Conservation (phyloP, 2,329 filamentous ascomycete genomes). For the Neonectria faginata region DNA sequence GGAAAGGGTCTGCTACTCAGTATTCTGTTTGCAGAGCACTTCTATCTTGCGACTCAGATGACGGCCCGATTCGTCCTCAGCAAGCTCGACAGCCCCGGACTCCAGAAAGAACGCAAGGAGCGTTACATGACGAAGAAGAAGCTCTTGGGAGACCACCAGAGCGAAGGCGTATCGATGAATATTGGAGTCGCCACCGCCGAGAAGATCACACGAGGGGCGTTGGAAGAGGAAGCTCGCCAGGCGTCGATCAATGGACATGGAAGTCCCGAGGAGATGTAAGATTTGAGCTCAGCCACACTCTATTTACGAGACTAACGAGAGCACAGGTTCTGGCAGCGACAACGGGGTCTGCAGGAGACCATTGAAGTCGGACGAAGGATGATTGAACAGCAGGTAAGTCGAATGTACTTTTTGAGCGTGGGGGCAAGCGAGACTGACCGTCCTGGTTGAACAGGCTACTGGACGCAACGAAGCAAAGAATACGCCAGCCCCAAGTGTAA, state of each 20-base stretch:
- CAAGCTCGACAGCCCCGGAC: constrained; percentile 86
- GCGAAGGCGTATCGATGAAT: constrained; percentile 64
- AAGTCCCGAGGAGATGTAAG: constrained; percentile 64
- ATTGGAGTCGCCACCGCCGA: constrained; percentile 65
- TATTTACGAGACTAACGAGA: constrained; percentile 35
- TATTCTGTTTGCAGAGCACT: constrained; percentile 88
- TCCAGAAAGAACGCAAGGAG: constrained; percentile 86
- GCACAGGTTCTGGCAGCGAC: constrained; percentile 70
- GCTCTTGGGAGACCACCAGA: constrained; percentile 79
- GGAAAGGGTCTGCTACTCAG: constrained; percentile 84
- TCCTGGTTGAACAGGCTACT: constrained; percentile 27
- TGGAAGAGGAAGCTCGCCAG: constrained; percentile 73
- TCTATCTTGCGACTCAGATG: constrained; percentile 84
- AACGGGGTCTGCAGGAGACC: constrained; percentile 68
- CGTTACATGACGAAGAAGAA: constrained; percentile 83
- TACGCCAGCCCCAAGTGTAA: constrained; percentile 37
- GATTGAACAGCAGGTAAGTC: constrained; percentile 60
- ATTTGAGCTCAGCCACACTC: not conserved
- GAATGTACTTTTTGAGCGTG: not conserved
- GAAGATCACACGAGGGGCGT: constrained; percentile 71
- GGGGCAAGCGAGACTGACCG: constrained; percentile 20
- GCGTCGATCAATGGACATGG: constrained; percentile 62
- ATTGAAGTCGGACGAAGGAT: constrained; percentile 66
- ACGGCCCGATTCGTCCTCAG: constrained; percentile 78
- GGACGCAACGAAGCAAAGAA: constrained; percentile 30